Conservation (phyloP, 176 grass and related monocot species). For the Microstegium vimineum region DNA sequence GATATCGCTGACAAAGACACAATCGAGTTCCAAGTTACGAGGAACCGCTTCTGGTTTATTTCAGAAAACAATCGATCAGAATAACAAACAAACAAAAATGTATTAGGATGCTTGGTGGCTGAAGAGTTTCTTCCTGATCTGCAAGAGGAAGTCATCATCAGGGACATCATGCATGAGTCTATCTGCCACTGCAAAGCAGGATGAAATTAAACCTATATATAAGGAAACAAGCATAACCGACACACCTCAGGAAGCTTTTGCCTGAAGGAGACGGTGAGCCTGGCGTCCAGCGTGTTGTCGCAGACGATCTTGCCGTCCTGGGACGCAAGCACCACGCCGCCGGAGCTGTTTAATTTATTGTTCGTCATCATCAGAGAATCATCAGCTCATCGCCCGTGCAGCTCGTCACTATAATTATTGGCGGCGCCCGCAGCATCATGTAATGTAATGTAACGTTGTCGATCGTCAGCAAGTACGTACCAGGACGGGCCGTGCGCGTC, state of each 20-base stretch:
- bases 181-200: background rate
- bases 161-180: background rate
- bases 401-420: background rate
- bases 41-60: conserved; percentile 9
- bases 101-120: conserved; percentile 1
- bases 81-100: background rate
- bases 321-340: conserved; percentile 59
- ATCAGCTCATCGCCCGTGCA: background rate
- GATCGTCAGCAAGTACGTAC: background rate
- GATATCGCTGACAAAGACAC: background rate
- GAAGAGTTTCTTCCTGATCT: conserved; percentile 55
- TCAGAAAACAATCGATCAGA: background rate
- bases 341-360: conserved; percentile 52
- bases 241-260: conserved; percentile 57
- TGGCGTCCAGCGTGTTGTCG: conserved; percentile 66
- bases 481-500: conserved; percentile 43
- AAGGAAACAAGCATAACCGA: background rate
- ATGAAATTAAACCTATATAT: background rate
- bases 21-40: background rate
- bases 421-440: no score
- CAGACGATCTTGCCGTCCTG: conserved; percentile 76
- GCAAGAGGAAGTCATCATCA: conserved; percentile 5
- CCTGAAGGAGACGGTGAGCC: conserved; percentile 52
- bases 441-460: background rate
- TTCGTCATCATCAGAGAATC: background rate